A percentile compares a stretch with the other conserved stretches of the same genome.
Conservation (phyloP, 805 yeast species). For the Wickerhamomyces mucosus region DNA sequence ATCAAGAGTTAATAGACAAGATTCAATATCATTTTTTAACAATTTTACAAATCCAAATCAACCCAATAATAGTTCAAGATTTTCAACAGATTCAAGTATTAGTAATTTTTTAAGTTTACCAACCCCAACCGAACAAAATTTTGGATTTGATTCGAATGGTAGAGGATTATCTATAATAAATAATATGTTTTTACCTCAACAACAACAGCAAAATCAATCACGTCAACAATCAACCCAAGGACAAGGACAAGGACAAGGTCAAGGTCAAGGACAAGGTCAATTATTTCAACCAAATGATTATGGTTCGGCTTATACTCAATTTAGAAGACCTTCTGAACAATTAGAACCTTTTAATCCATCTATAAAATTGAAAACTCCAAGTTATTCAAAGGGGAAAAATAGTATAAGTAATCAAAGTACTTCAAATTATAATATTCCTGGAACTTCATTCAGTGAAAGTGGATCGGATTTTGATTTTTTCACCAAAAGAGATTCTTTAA, state of each 20-base stretch:
- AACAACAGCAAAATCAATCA: not conserved
- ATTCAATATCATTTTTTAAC: conserved; percentile 19
- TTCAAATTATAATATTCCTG: conserved; percentile 6
- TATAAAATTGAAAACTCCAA: conserved; percentile 20
- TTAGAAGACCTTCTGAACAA: conserved; percentile 40
- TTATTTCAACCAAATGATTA: conserved; percentile 9
- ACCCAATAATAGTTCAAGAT: conserved; percentile 12
- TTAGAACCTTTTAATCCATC: conserved; percentile 37
- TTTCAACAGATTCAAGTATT: conserved; percentile 21
- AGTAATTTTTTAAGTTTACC: conserved; percentile 14
- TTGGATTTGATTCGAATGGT: conserved; percentile 15
- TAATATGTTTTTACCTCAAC: conserved; percentile 18
- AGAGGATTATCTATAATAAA: conserved; percentile 18
- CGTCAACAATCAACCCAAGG: conserved; percentile 1
- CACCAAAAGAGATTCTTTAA: conserved; percentile 17
- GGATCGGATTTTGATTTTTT: conserved; percentile 18
- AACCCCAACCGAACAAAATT: conserved; percentile 7
- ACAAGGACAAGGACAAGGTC: conserved; percentile 2
- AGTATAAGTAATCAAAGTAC: too few species aligned
- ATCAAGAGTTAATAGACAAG: conserved; percentile 12
- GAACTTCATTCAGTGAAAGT: conserved; percentile 10
- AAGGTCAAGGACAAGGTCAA: conserved; percentile 1
- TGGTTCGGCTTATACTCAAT: conserved; percentile 20
- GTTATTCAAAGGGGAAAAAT: conserved; percentile 15
- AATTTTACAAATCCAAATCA: conserved; percentile 8